A percentile compares a stretch with the other conserved stretches of the same genome.
Conservation (phyloP, 345 rosid species). For the Carallia brachiata region DNA sequence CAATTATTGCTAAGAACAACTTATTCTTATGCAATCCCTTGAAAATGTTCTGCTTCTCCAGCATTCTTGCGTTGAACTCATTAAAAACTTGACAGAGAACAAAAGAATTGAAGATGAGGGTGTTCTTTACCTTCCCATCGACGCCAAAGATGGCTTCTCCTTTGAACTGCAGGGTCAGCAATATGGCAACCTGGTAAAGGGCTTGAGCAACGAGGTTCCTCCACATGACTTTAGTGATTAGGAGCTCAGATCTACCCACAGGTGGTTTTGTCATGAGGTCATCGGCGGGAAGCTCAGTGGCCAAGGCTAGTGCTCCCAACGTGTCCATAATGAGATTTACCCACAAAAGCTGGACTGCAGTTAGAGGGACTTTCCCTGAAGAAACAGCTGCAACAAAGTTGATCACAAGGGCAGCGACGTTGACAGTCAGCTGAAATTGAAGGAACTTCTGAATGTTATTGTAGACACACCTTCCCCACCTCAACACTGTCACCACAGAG, state of each 20-base stretch:
- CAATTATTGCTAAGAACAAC: constrained; percentile 63
- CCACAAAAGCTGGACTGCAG: constrained; percentile 85
- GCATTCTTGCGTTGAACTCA: constrained; percentile 73
- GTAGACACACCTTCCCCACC: constrained; percentile 70
- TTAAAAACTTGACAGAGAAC: constrained; percentile 91
- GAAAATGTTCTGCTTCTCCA: constrained; percentile 75
- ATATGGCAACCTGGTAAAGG: constrained; percentile 51
- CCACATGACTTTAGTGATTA: constrained; percentile 29
- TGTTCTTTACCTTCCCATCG: constrained; percentile 49
- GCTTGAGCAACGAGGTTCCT: constrained; percentile 23
- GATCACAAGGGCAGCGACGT: constrained; percentile 59
- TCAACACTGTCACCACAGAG: constrained; percentile 37
- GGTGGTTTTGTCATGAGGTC: constrained; percentile 51
- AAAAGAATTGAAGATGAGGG: constrained; percentile 81
- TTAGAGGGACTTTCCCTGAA: constrained; percentile 80
- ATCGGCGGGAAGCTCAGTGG: too few relatives aligned
- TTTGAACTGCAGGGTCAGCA: constrained; percentile 54
- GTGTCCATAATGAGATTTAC: constrained; percentile 96
- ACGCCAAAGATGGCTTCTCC: constrained; percentile 62
- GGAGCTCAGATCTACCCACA: constrained; percentile 39
- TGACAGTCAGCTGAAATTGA: constrained; percentile 67
- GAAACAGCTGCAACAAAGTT: constrained; percentile 66
- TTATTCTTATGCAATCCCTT: constrained; percentile 62
- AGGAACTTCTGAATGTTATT: constrained; percentile 66
- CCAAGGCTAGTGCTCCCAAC: too few relatives aligned